Evolutionary conservation across 176 grass and related monocot species (phyloP), one percentile per base, ranked within the genome.

Genomic region (Phyllostachys edulis): DNA sequence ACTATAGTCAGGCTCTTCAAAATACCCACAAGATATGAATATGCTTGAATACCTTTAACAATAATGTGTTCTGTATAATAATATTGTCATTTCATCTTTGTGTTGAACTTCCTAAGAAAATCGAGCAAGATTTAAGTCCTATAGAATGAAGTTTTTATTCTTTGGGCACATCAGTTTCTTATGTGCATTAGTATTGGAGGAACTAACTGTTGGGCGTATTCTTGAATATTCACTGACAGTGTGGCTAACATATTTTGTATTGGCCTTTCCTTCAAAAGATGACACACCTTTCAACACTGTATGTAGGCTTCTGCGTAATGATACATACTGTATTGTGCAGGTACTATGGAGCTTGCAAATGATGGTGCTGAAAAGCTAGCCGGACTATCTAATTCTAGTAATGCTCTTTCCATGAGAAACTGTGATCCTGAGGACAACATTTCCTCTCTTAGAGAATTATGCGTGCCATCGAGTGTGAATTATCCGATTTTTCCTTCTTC

Each of bases 361-460:
- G 79, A 78, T 51, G 74, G 45, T 4, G 69, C 37, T 84, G 88
- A 83, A 79, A 80, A 94, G 64, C 80, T 73, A 51, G 64, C 27
- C n/a, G 75, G 45, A 37, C 84, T 87, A 69, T 87, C 87, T 88
- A 79, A 84, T 70, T 87, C 71, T 73, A 85, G 71, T 63, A 88
- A 80, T 74, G 67, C 80, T 78, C 83, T 71, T 87, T 94, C 69
- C 23, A 36, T 65, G 29, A 39, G 57, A 18, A 91, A 82, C 63
- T 76, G 67, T 82, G 75, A 92, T 62, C 79, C 65, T 75, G 82
- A 86, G 65, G 85, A 92, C 17, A 92, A 75, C 29, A 86, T 80
- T 77, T 88, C 64, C 9, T 86, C 83, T 77, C 42, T 63, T 45
- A 84, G 75, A 86, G 88, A 88, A 64, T 52, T 89, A 72, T 62